Evolutionary conservation across 495 filamentous ascomycete genomes (phyloP).

Genomic region (Aspergillus homomorphus): DNA sequence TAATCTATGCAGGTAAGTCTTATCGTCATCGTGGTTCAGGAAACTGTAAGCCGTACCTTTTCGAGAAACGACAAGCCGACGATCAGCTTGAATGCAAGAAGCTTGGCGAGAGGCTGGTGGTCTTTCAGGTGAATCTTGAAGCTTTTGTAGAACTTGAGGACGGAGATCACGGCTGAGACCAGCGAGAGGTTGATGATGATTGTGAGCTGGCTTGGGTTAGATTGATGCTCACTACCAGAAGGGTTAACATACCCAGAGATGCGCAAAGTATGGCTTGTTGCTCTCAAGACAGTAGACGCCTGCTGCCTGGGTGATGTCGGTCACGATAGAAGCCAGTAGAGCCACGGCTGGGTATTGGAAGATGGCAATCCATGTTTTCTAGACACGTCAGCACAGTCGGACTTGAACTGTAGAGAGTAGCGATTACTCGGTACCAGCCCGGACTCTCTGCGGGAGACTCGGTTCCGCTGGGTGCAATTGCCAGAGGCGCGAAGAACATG

Average conservation of each 20-base stretch:
- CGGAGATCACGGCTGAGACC: slow-evolving; percentile 20
- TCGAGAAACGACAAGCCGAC: slow-evolving; percentile 31
- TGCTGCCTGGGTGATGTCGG: slow-evolving; percentile 29
- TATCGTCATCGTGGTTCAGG: not conserved
- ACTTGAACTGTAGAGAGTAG: not conserved
- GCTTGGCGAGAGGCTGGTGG: slow-evolving; percentile 26
- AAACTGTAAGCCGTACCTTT: slow-evolving; percentile 13
- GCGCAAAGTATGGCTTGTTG: slow-evolving; percentile 27
- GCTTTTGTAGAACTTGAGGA: slow-evolving; percentile 26
- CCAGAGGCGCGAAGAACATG: slow-evolving; percentile 21
- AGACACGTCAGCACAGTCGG: not conserved
- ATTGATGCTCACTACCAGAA: not conserved
- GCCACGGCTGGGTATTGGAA: slow-evolving; percentile 32
- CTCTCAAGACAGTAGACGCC: slow-evolving; percentile 30
- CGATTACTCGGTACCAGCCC: slow-evolving; percentile 21
- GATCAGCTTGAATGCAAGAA: slow-evolving; percentile 33
- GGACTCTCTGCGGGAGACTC: slow-evolving; percentile 11
- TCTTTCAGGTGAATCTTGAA: slow-evolving; percentile 22
- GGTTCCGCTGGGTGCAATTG: slow-evolving; percentile 11
- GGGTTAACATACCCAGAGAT: slow-evolving; percentile 31
- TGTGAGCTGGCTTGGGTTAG: slow-evolving; percentile 15
- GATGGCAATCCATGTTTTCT: slow-evolving; percentile 26
- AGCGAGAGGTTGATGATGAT: slow-evolving; percentile 26
- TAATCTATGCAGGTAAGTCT: slow-evolving; percentile 12
- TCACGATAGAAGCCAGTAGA: slow-evolving; percentile 25